Evolutionary conservation across 2,329 filamentous ascomycete genomes (phyloP).

Genomic region (Aureobasidium sp.): DNA sequence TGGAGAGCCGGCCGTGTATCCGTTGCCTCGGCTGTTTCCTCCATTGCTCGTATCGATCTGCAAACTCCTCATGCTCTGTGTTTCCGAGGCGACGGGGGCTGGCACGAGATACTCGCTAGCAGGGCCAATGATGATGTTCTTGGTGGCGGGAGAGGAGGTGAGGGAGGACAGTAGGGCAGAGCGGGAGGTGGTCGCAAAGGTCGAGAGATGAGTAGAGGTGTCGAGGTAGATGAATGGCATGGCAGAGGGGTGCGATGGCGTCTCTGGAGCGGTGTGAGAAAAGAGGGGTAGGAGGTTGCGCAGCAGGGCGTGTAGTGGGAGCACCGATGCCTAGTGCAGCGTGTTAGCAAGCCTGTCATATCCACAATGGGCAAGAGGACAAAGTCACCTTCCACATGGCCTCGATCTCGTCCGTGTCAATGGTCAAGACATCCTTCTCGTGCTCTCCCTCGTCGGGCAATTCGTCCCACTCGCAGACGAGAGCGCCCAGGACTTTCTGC

Average conservation of each 20-base stretch:
- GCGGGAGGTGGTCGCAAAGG: constrained; percentile 1
- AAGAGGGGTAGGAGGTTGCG: constrained; percentile 13
- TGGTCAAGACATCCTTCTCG: constrained; percentile 5
- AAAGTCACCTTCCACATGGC: constrained; percentile 6
- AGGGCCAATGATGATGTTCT: constrained; percentile 14
- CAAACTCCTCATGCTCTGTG: constrained; percentile 4
- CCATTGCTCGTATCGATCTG: constrained; percentile 1
- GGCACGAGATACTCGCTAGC: constrained; percentile 12
- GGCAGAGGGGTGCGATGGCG: not conserved
- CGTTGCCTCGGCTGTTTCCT: not conserved
- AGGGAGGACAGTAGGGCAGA: constrained; percentile 1
- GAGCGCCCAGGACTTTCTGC: constrained; percentile 7
- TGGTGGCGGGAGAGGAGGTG: constrained; percentile 10
- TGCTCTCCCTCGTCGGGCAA: not conserved
- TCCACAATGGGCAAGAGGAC: not conserved
- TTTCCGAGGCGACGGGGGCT: constrained; percentile 1
- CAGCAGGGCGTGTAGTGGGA: constrained; percentile 14
- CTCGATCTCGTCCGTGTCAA: constrained; percentile 8
- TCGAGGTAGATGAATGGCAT: constrained; percentile 16
- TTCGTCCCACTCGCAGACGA: constrained; percentile 12
- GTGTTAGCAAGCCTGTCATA: not conserved
- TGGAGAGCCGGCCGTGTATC: not conserved
- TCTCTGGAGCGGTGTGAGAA: not conserved
- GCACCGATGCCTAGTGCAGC: not conserved
- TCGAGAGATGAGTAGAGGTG: not conserved